phyloP scores from a whole-genome alignment of 2,329 filamentous ascomycete genomes.

The Cyanodermella asteris region DNA sequence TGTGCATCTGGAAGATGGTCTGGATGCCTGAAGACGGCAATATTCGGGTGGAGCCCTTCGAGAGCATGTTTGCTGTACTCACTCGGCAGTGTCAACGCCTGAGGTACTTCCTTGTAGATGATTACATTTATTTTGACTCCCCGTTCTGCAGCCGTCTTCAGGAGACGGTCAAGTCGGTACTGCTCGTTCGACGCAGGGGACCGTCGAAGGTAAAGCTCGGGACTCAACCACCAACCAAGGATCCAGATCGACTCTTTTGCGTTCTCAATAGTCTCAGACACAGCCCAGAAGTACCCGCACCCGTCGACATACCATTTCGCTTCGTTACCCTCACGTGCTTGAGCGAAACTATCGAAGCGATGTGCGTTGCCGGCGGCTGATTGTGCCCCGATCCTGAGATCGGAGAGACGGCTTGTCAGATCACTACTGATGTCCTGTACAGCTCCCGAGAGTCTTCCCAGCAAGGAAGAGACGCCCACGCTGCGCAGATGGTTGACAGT shows the following conservation, averaged over 20 bases:
- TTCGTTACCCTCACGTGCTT: conserved; percentile 46
- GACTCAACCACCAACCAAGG: conserved; percentile 72
- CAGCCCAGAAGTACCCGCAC: conserved; percentile 67
- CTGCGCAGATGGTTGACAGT: conserved; percentile 26
- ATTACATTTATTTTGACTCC: conserved; percentile 71
- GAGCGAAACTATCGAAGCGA: conserved; percentile 44
- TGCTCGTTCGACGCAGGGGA: conserved; percentile 62
- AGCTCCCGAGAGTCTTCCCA: conserved; percentile 32
- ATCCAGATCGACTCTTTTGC: conserved; percentile 65
- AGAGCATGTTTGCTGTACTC: conserved; percentile 61
- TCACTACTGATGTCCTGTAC: conserved; percentile 29
- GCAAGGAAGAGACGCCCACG: conserved; percentile 23
- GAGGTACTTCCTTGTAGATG: conserved; percentile 78
- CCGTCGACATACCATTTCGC: conserved; percentile 80
- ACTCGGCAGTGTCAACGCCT: conserved; percentile 45
- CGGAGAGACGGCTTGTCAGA: conserved; percentile 27
- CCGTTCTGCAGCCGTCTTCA: conserved; percentile 59
- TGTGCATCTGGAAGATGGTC: conserved; percentile 62
- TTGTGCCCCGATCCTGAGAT: conserved; percentile 19
- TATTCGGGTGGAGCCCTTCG: conserved; percentile 60
- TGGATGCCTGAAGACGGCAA: conserved; percentile 73
- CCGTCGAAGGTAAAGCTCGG: conserved; percentile 67
- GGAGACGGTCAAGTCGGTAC: conserved; percentile 66
- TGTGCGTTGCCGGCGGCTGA: conserved; percentile 19
- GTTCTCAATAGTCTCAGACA: conserved; percentile 56